Evolutionary conservation across 2,329 filamentous ascomycete genomes (phyloP).

Genomic region (Triangularia setosa): DNA sequence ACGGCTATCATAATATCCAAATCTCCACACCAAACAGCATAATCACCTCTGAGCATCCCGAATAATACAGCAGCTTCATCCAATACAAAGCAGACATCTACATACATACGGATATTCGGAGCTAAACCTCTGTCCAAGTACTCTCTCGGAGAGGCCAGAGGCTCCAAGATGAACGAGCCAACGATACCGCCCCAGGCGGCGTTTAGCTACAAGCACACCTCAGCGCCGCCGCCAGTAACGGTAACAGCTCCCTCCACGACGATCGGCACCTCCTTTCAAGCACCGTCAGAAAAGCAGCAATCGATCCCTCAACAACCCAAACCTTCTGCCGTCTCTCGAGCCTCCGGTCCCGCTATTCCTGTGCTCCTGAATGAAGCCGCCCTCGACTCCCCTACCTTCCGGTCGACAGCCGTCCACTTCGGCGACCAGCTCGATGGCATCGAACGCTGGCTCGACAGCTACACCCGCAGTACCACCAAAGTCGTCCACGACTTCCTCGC

Average conservation of each 20-base stretch:
- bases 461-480: constrained; percentile 51
- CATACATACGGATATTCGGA: not conserved
- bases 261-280: not conserved
- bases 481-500: constrained; percentile 60
- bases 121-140: not conserved
- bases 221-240: constrained; percentile 10
- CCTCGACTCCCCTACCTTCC: constrained; percentile 93
- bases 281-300: not conserved
- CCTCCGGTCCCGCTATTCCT: constrained; percentile 52
- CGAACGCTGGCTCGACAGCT: constrained; percentile 81
- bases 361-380: constrained; percentile 91
- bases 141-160: not conserved
- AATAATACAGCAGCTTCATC: not conserved
- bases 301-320: constrained; percentile 9
- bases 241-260: not conserved
- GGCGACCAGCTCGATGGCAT: constrained; percentile 86
- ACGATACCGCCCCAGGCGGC: constrained; percentile 16
- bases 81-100: not conserved
- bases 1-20: not conserved
- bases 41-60: not conserved
- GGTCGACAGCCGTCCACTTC: constrained; percentile 81
- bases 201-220: constrained; percentile 8
- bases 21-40: not conserved
- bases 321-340: constrained; percentile 16
- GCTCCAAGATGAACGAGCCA: constrained; percentile 16